Base-by-base conservation (phyloP, 1,284 basidiomycete species). In the Leccinum huronense region DNA sequence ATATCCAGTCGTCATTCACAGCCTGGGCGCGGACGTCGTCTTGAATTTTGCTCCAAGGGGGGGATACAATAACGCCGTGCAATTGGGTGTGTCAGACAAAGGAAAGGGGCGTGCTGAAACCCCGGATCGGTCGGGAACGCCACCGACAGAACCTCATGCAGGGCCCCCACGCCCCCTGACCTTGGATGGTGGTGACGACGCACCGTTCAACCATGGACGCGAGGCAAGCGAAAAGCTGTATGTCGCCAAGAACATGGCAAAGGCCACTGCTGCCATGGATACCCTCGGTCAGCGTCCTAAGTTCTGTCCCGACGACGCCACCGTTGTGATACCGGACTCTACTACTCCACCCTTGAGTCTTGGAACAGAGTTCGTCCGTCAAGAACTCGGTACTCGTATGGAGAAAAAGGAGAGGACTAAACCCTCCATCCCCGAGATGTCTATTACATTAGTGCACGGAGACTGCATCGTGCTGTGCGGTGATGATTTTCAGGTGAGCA, bases 361-460 rank as follows among this genome's bases (percentile, higher is more conserved):
- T 27, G 61, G 38, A 61, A 63, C 7, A 58, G 56, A 60, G 57
- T 54, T 30, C 53, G 40, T 8, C 9, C 31, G 31, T 57, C 63
- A 57, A 16, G 60, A 65, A 60, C 60, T 19, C 45, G 27, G 53
- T 40, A 56, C 4, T 40, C 65, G 56, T 56, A 67, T 68, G 59
- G 65, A 64, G 58, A 64, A 58, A 33, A 70, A 73, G 54, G 61
- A 38, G 48, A 76, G 66, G 63, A 61, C 1, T 57, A 72, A 68
- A 65, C n/a, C 62, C 9, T 54, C 63, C 19, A 55, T 58, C 7
- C 69, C 76, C 38, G 63, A 67, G 36, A 70, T 83, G 27, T 74
- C 78, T 23, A 66, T 86, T 30, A 83, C 81, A 13, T 76, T 88
- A 60, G 79, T 86, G 23, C 86, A 87, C 67, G 85, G 86, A 0